Evolutionary conservation across 2,329 filamentous ascomycete genomes (phyloP), one percentile per base, ranked within the genome.

Genomic region (Paecilomyces formosus): DNA sequence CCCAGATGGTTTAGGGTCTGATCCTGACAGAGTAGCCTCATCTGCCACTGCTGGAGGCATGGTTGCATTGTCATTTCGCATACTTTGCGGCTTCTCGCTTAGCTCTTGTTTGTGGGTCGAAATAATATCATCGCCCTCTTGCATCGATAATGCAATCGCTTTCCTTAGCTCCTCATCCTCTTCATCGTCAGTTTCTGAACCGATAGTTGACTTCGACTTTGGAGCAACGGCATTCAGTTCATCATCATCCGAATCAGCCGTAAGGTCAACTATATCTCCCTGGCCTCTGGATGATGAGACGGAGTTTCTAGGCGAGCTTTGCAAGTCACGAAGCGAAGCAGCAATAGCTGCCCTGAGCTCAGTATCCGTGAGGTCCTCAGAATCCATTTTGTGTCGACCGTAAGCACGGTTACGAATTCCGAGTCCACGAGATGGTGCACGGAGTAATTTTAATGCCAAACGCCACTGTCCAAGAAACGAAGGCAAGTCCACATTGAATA

Each of bases 281-380:
- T 28, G 39, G 39, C 12, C 15, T 11, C 50, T 11, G 21, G 22
- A 52, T 4, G 39, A 45, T 45, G 39, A 45, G 39, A n/a, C 39
- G 18, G 39, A 9, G 15, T 45, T 18, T n/a, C 39, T 11, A 18
- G 6, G 39, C 22, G 59, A 26, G 30, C 24, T 31, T 6, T 57
- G 56, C 8, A 54, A 33, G n/a, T 68, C 63, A 24, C 33, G 45
- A 4, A 69, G 56, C 8, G 70, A 72, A 12, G 64, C 58, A 30
- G 61, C 64, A 45, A 67, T 62, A 13, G 66, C 66, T 8, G 57
- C 60, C 30, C 55, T 63, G n/a, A 71, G 58, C 7, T 67, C 66
- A 39, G 66, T 63, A 26, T 69, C 68, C 12, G 66, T 60, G 22
- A 55, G 15, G 24, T 64, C 59, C 26, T 50, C 53, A 50, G 55